Conservation (phyloP, 2,329 filamentous ascomycete genomes). For the Colletotrichum coccodes region DNA sequence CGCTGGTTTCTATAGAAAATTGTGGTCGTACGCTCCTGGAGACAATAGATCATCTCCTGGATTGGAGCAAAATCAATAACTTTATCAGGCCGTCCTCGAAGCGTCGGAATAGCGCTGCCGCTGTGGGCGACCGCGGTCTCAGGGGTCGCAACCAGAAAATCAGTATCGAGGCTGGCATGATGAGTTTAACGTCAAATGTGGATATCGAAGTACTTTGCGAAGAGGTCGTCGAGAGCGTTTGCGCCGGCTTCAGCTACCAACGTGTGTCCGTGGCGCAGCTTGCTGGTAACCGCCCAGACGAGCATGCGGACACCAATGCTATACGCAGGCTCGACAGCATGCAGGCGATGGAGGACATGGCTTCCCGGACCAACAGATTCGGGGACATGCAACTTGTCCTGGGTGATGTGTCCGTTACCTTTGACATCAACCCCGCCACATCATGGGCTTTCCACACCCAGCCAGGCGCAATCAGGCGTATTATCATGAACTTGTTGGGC, state of each 20-base stretch:
- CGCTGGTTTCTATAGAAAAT: constrained; percentile 54
- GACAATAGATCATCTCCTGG: constrained; percentile 59
- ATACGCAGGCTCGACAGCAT: constrained; percentile 32
- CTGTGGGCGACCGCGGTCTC: constrained; percentile 18
- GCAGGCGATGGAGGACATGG: constrained; percentile 32
- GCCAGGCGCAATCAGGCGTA: constrained; percentile 60
- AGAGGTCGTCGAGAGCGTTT: constrained; percentile 51
- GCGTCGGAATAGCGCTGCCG: constrained; percentile 12
- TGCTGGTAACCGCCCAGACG: neutral
- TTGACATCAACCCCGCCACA: constrained; percentile 58
- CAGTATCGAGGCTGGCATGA: constrained; percentile 34
- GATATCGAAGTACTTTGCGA: constrained; percentile 45
- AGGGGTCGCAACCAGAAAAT: constrained; percentile 6
- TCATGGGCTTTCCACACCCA: constrained; percentile 65
- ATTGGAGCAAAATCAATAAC: constrained; percentile 52
- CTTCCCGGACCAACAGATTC: neutral
- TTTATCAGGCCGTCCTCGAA: constrained; percentile 35
- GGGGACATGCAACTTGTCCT: constrained; percentile 15
- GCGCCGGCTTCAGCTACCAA: constrained; percentile 48
- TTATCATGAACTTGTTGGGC: constrained; percentile 72
- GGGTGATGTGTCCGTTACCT: constrained; percentile 52
- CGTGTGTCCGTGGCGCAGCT: constrained; percentile 25
- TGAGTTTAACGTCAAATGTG: constrained; percentile 38
- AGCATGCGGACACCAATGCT: constrained; percentile 15
- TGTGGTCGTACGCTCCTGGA: constrained; percentile 57